A percentile compares a stretch with the other conserved stretches of the same genome.
phyloP scores from a whole-genome alignment of 75 land plant genomes.

The Pseudotsuga menziesii region DNA sequence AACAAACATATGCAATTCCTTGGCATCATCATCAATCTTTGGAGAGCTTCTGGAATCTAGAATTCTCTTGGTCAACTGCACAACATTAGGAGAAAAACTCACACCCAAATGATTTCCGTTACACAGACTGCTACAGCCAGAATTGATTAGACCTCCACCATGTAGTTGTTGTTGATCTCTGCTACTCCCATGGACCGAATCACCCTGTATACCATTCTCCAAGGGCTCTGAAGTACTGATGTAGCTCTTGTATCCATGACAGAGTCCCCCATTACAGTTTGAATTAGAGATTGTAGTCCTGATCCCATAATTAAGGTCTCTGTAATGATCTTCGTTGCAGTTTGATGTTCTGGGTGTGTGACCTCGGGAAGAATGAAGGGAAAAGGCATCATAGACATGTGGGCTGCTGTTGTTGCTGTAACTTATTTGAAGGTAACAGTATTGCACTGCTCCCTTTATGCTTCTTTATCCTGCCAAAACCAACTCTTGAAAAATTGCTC shows the following conservation, averaged over 20 bases:
- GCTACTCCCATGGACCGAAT: constrained; percentile 6
- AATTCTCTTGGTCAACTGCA: constrained; percentile 17
- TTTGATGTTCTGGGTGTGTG: constrained; percentile 10
- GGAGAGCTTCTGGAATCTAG: constrained; percentile 14
- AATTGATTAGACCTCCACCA: constrained; percentile 5
- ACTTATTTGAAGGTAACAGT: too few species aligned
- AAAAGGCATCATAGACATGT: constrained; percentile 9
- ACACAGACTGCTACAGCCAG: constrained; percentile 8
- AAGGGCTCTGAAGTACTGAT: background rate
- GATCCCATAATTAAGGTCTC: constrained; percentile 2
- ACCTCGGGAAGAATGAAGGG: constrained; percentile 5
- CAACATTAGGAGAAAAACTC: constrained; percentile 14
- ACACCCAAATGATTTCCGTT: background rate
- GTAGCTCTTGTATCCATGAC: constrained; percentile 6
- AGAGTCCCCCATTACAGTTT: background rate
- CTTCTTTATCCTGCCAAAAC: too few species aligned
- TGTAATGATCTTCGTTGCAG: constrained; percentile 1
- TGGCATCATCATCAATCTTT: constrained; percentile 42
- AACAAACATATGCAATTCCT: constrained; percentile 88
- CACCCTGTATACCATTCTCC: background rate
- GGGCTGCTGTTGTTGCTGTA: constrained; percentile 7
- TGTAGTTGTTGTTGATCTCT: background rate
- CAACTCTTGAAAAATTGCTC: too few species aligned
- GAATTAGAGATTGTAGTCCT: background rate
- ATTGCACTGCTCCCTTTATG: too few species aligned